A percentile compares a stretch with the other conserved stretches of the same genome.
Evolutionary conservation across 2,329 filamentous ascomycete species (phyloP).

Genomic region (Neocucurbitaria cava): DNA sequence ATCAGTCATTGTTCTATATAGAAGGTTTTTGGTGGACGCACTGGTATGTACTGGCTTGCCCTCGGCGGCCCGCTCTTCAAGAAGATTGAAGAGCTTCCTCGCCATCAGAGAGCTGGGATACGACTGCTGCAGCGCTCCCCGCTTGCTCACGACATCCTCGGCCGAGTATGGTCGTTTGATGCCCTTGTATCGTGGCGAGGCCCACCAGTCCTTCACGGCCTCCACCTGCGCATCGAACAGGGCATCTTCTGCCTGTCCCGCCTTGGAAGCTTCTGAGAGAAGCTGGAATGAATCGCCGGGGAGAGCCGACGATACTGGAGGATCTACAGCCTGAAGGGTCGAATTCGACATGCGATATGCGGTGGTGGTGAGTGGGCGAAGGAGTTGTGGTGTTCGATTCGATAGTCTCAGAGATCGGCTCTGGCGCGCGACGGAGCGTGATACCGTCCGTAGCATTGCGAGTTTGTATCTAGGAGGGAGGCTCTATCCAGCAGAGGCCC

Average conservation of each 20-base stretch:
- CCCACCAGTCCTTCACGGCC: conserved; percentile 92
- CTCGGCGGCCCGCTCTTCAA: conserved; percentile 77
- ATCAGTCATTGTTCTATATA: conserved; percentile 41
- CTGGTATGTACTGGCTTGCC: conserved; percentile 93
- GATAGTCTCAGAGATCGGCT: conserved; percentile 37
- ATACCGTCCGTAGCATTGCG: conserved; percentile 48
- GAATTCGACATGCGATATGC: conserved; percentile 60
- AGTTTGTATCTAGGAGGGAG: conserved; percentile 8
- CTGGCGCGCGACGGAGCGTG: conserved; percentile 46
- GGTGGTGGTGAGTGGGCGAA: conserved; percentile 53
- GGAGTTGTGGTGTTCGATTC: conserved; percentile 34
- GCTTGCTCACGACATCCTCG: conserved; percentile 90
- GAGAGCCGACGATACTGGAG: conserved; percentile 66
- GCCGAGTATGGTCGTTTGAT: conserved; percentile 93
- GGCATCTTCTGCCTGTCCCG: conserved; percentile 80
- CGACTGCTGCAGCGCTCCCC: conserved; percentile 82
- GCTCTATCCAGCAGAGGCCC: conserved; percentile 12
- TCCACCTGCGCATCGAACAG: conserved; percentile 84
- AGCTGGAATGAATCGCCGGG: conserved; percentile 86
- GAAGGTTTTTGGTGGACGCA: conserved; percentile 54
- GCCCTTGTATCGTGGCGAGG: conserved; percentile 79
- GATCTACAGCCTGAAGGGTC: conserved; percentile 61
- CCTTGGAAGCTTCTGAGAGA: conserved; percentile 77
- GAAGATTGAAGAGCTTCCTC: conserved; percentile 87
- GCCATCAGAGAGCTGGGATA: conserved; percentile 97